phyloP scores from a whole-genome alignment of 1,284 basidiomycete genomes.

The Apiotrichum brassicae region DNA sequence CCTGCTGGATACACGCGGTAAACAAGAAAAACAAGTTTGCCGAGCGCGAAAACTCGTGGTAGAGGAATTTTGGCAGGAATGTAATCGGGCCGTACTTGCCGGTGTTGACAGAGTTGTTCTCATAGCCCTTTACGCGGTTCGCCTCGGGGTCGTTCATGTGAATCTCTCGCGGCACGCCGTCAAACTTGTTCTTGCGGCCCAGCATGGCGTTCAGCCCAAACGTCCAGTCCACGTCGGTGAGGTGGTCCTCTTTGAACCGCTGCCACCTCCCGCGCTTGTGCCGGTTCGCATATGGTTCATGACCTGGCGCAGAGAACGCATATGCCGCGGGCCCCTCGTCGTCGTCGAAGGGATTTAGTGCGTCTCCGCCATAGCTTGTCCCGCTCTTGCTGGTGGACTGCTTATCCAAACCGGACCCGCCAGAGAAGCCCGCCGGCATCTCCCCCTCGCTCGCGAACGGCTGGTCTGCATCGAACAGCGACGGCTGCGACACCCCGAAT shows the following conservation, averaged over 20 bases:
- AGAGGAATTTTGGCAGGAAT: constrained; percentile 89
- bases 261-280: constrained; percentile 29
- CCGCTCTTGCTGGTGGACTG: too few species aligned
- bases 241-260: constrained; percentile 33
- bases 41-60: constrained; percentile 70
- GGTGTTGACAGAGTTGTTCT: constrained; percentile 82
- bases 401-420: too few species aligned
- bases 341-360: constrained; percentile 34
- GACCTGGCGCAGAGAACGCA: constrained; percentile 28
- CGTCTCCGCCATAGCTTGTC: not conserved
- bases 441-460: constrained; percentile 31
- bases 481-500: constrained; percentile 27
- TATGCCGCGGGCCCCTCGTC: constrained; percentile 41
- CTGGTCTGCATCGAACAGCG: constrained; percentile 23
- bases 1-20: constrained; percentile 96
- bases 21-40: constrained; percentile 99
- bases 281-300: constrained; percentile 26
- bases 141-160: constrained; percentile 61
- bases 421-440: constrained; percentile 10
- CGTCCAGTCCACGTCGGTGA: constrained; percentile 44
- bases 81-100: constrained; percentile 89
- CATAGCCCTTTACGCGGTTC: constrained; percentile 56
- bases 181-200: constrained; percentile 39
- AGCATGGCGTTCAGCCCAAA: constrained; percentile 39
- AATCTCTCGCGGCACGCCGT: constrained; percentile 50